Evolutionary conservation across 1,139 yeast species (phyloP), one percentile per base, ranked within the genome.

Genomic region (Debaryomycetaceae sp.): DNA sequence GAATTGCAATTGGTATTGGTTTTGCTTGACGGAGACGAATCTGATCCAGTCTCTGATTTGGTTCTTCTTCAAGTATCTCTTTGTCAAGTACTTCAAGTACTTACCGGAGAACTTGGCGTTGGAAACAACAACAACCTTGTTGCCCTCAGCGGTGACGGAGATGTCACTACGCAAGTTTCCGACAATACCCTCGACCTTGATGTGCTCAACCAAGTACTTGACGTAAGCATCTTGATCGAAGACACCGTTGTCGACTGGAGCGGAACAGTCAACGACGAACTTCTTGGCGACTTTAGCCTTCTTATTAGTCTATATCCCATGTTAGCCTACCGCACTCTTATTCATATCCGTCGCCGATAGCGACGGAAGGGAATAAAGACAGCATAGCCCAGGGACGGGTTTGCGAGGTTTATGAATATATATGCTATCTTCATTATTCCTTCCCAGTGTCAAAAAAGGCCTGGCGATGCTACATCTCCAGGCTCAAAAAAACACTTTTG

Each of bases 1-100:
- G 96, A 92, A 94, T 77, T 94, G 91, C 80, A 94, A 86, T 75
- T 87, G 88, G 88, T 92, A 94, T 73, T 82, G 84, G 85, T 92
- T 89, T 76, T 87, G 88, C 80, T 89, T 85, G 68, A 87, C 83
- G 58, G 98, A 87, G 60, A 92, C 96, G 67, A 94, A 92, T 84
- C 98, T 94, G 77, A 94, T 89, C 98, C 98, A 92, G 81, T 92
- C 98, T 81, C 94, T 86, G 80, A 91, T 87, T 78, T 87, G 95
- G 94, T 89, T 88, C 88, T 92, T 92, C 96, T 92, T 92, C 77
- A 92, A 87, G 94, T 88, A 92, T 83, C 95, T 91, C 89, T 92
- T 92, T 68, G 98, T 87, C 73, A 92, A 81, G 92, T 91, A 92
- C 82, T 92, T 92, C 75, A 89, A 86, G 95, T 92, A 92, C 81